Evolutionary conservation across 371 early-diverging fungal genomes (phyloP).

Genomic region (Mucor saturninus): DNA sequence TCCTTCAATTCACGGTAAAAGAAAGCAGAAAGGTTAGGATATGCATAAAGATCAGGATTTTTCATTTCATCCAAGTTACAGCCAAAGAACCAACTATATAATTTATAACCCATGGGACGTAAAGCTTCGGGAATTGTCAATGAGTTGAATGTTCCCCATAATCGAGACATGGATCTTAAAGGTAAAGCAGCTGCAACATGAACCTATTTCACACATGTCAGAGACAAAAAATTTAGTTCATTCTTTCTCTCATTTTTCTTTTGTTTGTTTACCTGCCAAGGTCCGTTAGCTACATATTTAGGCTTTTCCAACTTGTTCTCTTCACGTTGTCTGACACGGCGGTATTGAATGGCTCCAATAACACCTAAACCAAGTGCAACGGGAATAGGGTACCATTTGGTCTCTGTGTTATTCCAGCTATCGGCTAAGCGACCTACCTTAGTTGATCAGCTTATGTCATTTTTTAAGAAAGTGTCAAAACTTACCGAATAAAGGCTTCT

Average conservation of each 20-base stretch:
- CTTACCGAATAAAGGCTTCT: conserved; percentile 7
- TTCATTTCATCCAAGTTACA: conserved; percentile 95
- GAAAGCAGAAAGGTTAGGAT: conserved; percentile 86
- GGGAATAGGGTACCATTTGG: conserved; percentile 80
- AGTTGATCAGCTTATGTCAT: no score
- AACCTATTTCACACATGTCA: conserved; percentile 50
- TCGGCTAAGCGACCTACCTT: conserved; percentile 30
- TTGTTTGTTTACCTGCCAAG: conserved; percentile 75
- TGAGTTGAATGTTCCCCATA: conserved; percentile 89
- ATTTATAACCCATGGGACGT: conserved; percentile 74
- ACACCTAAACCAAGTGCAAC: conserved; percentile 80
- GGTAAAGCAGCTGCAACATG: conserved; percentile 88
- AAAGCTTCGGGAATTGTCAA: conserved; percentile 81
- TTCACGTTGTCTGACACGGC: conserved; percentile 51
- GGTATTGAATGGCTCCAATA: conserved; percentile 72
- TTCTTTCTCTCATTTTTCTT: background rate
- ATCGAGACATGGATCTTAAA: conserved; percentile 82
- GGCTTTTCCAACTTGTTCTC: conserved; percentile 29
- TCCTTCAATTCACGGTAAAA: conserved; percentile 89
- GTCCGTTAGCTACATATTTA: conserved; percentile 69
- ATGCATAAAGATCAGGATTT: conserved; percentile 76
- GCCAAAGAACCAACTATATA: conserved; percentile 86
- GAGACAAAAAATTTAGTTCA: background rate
- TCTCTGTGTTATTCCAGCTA: conserved; percentile 63
- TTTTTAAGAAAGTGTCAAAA: background rate